Percentiles rank a stretch among this genome's conserved stretches.
These are phyloP conservation scores for Mycena filopes DNA, from an alignment of 768 basidiomycete genomes.

Conservation along the genomic window DNA sequence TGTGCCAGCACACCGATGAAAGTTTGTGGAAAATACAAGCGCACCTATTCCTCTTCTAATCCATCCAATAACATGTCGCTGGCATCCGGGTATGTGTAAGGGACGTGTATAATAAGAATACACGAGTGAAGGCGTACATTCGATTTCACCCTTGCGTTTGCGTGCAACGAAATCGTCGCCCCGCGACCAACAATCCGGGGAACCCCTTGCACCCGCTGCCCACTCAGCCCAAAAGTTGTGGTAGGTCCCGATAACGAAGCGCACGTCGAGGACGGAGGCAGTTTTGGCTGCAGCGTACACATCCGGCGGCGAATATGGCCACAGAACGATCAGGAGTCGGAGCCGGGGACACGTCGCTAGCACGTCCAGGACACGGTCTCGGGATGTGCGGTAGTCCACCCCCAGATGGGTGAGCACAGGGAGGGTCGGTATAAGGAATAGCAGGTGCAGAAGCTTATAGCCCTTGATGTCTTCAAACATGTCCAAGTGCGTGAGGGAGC, in stretches of 20 bases:
- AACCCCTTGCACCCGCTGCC: background rate
- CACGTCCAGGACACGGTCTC: background rate
- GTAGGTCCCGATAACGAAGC: background rate
- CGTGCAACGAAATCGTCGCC: background rate
- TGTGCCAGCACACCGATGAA: too few species aligned
- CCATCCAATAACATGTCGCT: background rate
- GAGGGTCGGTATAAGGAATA: background rate
- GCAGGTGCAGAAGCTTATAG: background rate
- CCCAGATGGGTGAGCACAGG: background rate
- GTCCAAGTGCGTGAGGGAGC: background rate
- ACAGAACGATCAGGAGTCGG: background rate
- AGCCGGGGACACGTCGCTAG: background rate
- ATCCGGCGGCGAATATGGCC: background rate
- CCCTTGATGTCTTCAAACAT: background rate
- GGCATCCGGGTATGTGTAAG: background rate
- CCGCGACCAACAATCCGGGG: background rate
- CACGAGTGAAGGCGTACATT: background rate
- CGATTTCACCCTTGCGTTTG: background rate
- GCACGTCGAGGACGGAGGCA: background rate
- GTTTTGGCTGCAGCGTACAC: background rate
- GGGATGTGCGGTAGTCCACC: background rate
- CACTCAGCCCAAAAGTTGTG: background rate
- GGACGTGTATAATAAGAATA: too few species aligned
- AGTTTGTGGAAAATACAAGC: too few species aligned
- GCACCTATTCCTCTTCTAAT: too few species aligned